Percentiles rank a stretch among this genome's conserved stretches.
phyloP scores from a whole-genome alignment of 106 monocot species.

The Acorus calamus region DNA sequence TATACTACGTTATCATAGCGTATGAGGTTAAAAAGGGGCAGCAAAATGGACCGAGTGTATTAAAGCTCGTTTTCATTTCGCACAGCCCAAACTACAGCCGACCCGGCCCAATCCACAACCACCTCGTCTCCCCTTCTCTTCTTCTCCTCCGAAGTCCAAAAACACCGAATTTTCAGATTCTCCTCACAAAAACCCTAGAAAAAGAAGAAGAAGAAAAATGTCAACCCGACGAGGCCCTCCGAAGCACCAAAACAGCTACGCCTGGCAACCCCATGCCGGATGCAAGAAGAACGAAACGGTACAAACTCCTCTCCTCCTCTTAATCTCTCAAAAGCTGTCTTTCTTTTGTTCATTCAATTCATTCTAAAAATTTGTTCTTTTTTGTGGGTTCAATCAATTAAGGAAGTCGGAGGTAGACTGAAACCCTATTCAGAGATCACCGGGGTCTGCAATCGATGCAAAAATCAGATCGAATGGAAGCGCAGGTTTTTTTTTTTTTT shows the following conservation, averaged over 20 bases:
- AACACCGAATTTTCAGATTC: too few species aligned
- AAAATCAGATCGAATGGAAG: slow-evolving; percentile 93
- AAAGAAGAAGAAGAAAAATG: slow-evolving; percentile 14
- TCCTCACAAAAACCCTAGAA: too few species aligned
- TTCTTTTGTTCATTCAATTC: background rate
- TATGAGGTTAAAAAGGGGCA: too few species aligned
- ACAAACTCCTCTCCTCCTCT: background rate
- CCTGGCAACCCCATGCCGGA: slow-evolving; percentile 76
- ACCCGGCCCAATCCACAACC: too few species aligned
- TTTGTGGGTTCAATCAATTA: background rate
- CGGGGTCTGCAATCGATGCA: slow-evolving; percentile 82
- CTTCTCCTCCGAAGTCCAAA: too few species aligned
- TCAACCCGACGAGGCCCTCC: slow-evolving; percentile 65
- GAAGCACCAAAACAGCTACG: slow-evolving; percentile 75
- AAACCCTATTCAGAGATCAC: slow-evolving; percentile 76
- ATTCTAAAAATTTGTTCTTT: background rate
- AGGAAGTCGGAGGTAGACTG: slow-evolving; percentile 72
- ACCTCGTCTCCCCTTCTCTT: too few species aligned
- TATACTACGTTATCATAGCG: too few species aligned
- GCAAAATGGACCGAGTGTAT: too few species aligned
- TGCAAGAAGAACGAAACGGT: slow-evolving; percentile 80
- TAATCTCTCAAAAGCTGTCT: background rate
- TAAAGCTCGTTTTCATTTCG: too few species aligned
- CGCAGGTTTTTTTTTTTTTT: slow-evolving; percentile 33
- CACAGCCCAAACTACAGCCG: too few species aligned